Evolutionary conservation across 345 rosid genomes (phyloP).

Genomic region (Rhodamnia rubescens): DNA sequence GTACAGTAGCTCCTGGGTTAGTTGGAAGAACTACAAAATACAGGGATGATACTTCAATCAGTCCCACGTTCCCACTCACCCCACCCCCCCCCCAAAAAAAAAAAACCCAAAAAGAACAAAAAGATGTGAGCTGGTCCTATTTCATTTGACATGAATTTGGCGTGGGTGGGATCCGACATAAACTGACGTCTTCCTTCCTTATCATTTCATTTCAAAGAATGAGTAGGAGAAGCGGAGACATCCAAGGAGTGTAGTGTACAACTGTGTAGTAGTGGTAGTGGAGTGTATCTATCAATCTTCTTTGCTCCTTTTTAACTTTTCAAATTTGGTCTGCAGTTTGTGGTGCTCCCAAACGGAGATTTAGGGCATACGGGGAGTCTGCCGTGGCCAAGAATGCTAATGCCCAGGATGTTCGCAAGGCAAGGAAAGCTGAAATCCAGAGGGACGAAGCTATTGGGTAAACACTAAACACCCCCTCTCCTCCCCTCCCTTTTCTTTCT

Average conservation of each 20-base stretch:
- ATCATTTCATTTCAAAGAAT: background rate
- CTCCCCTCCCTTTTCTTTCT: background rate
- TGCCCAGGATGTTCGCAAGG: conserved; percentile 45
- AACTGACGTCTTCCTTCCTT: background rate
- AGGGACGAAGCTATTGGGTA: conserved; percentile 78
- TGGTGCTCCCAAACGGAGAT: conserved; percentile 92
- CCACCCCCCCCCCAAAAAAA: background rate
- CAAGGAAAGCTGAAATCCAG: conserved; percentile 62
- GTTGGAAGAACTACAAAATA: background rate
- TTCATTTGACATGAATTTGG: background rate
- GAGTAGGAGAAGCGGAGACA: background rate
- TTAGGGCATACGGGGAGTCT: conserved; percentile 46
- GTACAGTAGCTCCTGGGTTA: background rate
- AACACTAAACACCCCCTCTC: background rate
- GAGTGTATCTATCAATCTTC: background rate
- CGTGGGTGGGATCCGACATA: background rate
- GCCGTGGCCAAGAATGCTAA: conserved; percentile 59
- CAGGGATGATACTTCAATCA: background rate
- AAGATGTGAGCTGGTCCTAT: background rate
- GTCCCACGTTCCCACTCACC: background rate
- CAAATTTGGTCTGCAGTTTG: conserved; percentile 44
- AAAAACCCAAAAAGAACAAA: background rate
- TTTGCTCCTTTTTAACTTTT: background rate
- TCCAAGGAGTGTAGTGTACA: background rate
- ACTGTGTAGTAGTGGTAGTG: too few relatives aligned